phyloP scores from a whole-genome alignment of 805 yeast species.

The Yarrowia sp. region DNA sequence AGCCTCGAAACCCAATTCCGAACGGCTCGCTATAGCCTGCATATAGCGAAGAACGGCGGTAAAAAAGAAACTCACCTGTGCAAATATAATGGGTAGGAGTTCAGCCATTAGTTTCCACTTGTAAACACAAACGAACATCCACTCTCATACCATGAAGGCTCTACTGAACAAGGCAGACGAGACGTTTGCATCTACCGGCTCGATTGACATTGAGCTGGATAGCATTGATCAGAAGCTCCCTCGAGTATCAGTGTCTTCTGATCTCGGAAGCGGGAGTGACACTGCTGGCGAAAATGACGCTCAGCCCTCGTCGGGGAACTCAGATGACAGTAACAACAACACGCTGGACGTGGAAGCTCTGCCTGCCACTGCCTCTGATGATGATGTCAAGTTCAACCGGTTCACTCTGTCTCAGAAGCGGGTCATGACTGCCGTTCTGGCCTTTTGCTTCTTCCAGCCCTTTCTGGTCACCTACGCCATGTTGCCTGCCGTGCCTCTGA shows the following conservation, averaged over 20 bases:
- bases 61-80: slow-evolving; percentile 1
- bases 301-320: background rate
- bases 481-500: slow-evolving; percentile 60
- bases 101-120: slow-evolving; percentile 3
- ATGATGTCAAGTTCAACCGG: slow-evolving; percentile 38
- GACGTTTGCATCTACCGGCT: slow-evolving; percentile 15
- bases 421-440: slow-evolving; percentile 36
- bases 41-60: slow-evolving; percentile 28
- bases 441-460: slow-evolving; percentile 41
- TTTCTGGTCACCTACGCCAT: slow-evolving; percentile 53
- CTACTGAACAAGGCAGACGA: slow-evolving; percentile 35
- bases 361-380: slow-evolving; percentile 28
- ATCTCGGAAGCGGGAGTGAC: slow-evolving; percentile 16
- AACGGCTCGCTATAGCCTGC: slow-evolving; percentile 35
- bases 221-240: slow-evolving; percentile 29
- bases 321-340: background rate
- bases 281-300: slow-evolving; percentile 7
- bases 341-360: slow-evolving; percentile 15
- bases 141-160: slow-evolving; percentile 4
- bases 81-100: slow-evolving; percentile 8
- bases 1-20: slow-evolving; percentile 32
- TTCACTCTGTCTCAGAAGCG: slow-evolving; percentile 27
- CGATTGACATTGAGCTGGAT: slow-evolving; percentile 34
- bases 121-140: background rate
- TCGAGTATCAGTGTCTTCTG: slow-evolving; percentile 20